Evolutionary conservation across 1,284 basidiomycete species (phyloP), one percentile per base, ranked within the genome.

Genomic region (Microbotryum lychnidis-dioicae): DNA sequence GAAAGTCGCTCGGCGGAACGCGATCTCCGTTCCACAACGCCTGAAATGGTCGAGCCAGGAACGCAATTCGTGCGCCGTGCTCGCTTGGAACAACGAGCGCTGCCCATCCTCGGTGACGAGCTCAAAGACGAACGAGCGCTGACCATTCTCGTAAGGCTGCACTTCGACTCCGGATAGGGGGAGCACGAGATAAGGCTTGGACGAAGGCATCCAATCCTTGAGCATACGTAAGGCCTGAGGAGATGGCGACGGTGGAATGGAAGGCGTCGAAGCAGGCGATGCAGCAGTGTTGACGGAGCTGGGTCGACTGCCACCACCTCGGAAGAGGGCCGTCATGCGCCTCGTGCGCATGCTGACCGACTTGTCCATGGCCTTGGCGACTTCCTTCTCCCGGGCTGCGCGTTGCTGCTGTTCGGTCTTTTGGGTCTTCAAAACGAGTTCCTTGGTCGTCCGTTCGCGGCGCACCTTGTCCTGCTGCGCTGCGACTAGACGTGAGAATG

Each of bases 21-120:
- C 85, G 53, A 85, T 84, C 57, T 80, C 80, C 68, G 83, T 84
- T 37, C 86, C 83, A 45, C 87, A 81, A 25, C 82, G 80, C 50
- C 80, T 80, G 63, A 91, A 83, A 18, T 82, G 83, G 25, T 84
- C 82, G 60, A 87, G 79, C 88, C 89, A 91, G 68, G 80, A 83
- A 56, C 74, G 78, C 82, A 87, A 84, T 66, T 89, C 87, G 33
- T 78, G 76, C 72, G 80, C 82, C 62, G 80, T 83, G 37, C 82
- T 73, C 1, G 87, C 84, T 73, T 91, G 88, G 20, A 91, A 75
- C 29, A 89, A 75, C 69, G 88, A 88, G 68, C 86, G 83, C 0
- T 86, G 87, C 6, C 89, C 89, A 71, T 91, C 88, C 72, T 91
- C 89, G 1, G 88, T 87, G 68, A 86, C 83, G 47, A 91, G 77